Evolutionary conservation across 2,329 filamentous ascomycete species (phyloP).

Genomic region (Phialophora expanda): DNA sequence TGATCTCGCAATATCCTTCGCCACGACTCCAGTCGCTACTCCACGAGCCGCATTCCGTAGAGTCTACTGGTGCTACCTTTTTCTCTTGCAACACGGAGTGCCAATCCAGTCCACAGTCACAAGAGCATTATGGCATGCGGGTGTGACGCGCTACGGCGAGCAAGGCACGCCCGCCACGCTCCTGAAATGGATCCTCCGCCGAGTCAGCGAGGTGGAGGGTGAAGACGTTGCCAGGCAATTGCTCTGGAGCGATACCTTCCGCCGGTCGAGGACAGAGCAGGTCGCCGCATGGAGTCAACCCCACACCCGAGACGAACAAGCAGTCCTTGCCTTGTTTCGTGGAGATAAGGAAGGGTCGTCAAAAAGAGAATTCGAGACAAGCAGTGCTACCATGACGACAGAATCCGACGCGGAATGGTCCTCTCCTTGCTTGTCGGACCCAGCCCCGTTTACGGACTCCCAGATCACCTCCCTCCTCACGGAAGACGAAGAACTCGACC

Average conservation of each 20-base stretch:
- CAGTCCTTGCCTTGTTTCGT: not conserved
- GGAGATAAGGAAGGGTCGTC: not conserved
- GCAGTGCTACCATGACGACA: not conserved
- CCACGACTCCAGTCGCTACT: conserved; percentile 21
- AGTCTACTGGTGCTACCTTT: conserved; percentile 55
- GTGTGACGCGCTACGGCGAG: conserved; percentile 52
- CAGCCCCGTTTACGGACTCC: not conserved
- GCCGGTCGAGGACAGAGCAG: conserved; percentile 14
- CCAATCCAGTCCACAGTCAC: conserved; percentile 52
- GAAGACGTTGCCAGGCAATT: conserved; percentile 45
- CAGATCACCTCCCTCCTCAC: not conserved
- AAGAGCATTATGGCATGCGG: conserved; percentile 58
- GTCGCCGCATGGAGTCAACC: conserved; percentile 9
- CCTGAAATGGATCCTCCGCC: conserved; percentile 52
- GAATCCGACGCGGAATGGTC: not conserved
- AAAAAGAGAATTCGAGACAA: not conserved
- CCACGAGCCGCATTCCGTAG: conserved; percentile 53
- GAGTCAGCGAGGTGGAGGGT: conserved; percentile 53
- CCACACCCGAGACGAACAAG: conserved; percentile 10
- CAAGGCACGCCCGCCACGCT: conserved; percentile 43
- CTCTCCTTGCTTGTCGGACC: not conserved
- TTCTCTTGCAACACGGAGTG: conserved; percentile 50
- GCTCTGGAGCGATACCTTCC: conserved; percentile 30
- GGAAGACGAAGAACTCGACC: not conserved
- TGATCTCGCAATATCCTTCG: conserved; percentile 34